These are phyloP conservation scores for Cordyceps militaris DNA, from an alignment of 2,329 filamentous ascomycete genomes.

Conservation along the genomic window DNA sequence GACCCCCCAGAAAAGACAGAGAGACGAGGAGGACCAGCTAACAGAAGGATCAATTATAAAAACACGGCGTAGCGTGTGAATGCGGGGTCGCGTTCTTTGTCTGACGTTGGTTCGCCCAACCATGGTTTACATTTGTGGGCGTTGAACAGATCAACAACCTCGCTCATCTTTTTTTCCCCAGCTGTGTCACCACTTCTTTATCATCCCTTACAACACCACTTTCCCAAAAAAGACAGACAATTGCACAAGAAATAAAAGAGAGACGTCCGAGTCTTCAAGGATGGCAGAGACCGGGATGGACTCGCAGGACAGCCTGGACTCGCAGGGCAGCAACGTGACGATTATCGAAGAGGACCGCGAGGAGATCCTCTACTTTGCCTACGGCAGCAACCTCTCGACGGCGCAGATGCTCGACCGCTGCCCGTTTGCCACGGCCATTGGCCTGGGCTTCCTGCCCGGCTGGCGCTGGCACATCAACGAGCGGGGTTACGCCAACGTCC, in stretches of 20 bases:
- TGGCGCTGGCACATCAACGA: slow-evolving; percentile 62
- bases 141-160: not conserved
- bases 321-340: slow-evolving; percentile 30
- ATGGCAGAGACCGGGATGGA: not conserved
- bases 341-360: slow-evolving; percentile 28
- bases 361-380: slow-evolving; percentile 57
- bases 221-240: not conserved
- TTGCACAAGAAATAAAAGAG: not conserved
- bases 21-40: not conserved
- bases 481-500: slow-evolving; percentile 63
- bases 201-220: no score
- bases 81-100: not conserved
- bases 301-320: slow-evolving; percentile 26
- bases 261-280: not conserved
- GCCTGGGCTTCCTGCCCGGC: slow-evolving; percentile 47
- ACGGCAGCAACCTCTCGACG: slow-evolving; percentile 62
- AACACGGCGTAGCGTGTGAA: not conserved
- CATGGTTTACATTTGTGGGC: slow-evolving; percentile 3
- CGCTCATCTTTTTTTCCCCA: not conserved
- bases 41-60: not conserved
- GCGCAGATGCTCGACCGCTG: slow-evolving; percentile 59
- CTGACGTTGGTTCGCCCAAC: not conserved
- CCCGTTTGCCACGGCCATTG: slow-evolving; percentile 47
- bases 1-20: not conserved
- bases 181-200: no score